Evolutionary conservation across 2,329 filamentous ascomycete species (phyloP).

Genomic region (Amesomyces nigricolor): DNA sequence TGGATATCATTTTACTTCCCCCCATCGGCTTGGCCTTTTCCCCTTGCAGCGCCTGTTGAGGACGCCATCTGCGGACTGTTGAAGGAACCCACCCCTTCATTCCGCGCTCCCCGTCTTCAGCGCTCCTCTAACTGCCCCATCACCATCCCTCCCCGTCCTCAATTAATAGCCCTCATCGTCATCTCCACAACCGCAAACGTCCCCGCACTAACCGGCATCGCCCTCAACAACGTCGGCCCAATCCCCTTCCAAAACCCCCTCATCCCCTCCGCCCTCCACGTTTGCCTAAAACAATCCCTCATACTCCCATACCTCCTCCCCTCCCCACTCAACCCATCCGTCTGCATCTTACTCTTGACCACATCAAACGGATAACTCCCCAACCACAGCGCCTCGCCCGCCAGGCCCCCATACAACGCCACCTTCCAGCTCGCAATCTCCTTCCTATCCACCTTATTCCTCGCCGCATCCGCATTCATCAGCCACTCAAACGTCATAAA

Average conservation of each 20-base stretch:
- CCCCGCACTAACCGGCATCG: constrained; percentile 96
- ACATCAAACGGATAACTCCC: constrained; percentile 94
- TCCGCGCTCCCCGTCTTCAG: neutral
- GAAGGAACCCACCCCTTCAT: neutral
- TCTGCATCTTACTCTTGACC: constrained; percentile 99
- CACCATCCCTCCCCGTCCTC: neutral
- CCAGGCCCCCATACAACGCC: constrained; percentile 85
- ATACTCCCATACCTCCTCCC: constrained; percentile 70
- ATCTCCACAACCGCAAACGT: constrained; percentile 83
- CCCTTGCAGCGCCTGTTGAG: constrained; percentile 1
- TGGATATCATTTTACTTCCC: constrained; percentile 1
- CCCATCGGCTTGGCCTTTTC: neutral
- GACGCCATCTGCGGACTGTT: neutral
- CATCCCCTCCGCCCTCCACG: constrained; percentile 68
- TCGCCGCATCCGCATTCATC: constrained; percentile 82
- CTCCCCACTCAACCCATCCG: constrained; percentile 70
- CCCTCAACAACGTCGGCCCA: constrained; percentile 81
- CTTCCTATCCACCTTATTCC: constrained; percentile 68
- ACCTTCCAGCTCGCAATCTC: constrained; percentile 81
- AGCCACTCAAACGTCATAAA: constrained; percentile 93
- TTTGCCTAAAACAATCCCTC: constrained; percentile 84
- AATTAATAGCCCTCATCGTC: constrained; percentile 57
- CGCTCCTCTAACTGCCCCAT: neutral
- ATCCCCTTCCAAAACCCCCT: constrained; percentile 94
- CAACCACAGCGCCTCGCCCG: constrained; percentile 91